These are phyloP conservation scores for Scleromitrula shiraiana DNA, from an alignment of 2,329 filamentous ascomycete genomes.

Conservation along the genomic window DNA sequence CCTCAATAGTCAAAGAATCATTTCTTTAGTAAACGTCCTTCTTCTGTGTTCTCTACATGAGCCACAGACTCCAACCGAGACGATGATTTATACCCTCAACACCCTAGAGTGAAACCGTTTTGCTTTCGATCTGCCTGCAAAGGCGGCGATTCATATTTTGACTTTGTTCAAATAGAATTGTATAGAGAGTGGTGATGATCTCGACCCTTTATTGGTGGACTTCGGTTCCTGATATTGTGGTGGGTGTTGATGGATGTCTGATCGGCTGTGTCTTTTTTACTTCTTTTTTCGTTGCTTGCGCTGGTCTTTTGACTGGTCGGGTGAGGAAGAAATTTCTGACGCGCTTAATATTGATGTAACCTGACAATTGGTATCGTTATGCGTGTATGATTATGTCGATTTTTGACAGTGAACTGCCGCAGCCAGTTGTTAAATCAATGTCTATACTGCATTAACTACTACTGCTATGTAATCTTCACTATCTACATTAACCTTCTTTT, in stretches of 20 bases:
- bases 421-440: too few relatives aligned
- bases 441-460: too few relatives aligned
- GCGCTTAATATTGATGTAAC: too few relatives aligned
- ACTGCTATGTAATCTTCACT: too few relatives aligned
- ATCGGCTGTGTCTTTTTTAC: constrained; percentile 48
- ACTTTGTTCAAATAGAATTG: constrained; percentile 34
- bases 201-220: constrained; percentile 67
- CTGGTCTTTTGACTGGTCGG: too few relatives aligned
- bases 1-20: constrained; percentile 8
- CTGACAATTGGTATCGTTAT: too few relatives aligned
- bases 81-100: constrained; percentile 87
- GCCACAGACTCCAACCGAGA: constrained; percentile 93
- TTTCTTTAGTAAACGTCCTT: constrained; percentile 94
- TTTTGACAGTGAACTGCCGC: too few relatives aligned
- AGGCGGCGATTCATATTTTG: background rate
- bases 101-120: constrained; percentile 75
- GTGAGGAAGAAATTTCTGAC: too few relatives aligned
- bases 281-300: constrained; percentile 51
- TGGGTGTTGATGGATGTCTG: constrained; percentile 86
- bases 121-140: constrained; percentile 46
- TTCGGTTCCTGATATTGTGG: constrained; percentile 68
- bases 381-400: too few relatives aligned
- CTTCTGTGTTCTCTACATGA: constrained; percentile 87
- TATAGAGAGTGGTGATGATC: constrained; percentile 95
- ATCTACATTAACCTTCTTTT: too few relatives aligned